Evolutionary conservation across 2,329 filamentous ascomycete species (phyloP), one percentile per base, ranked within the genome.

Genomic region (Penicillium psychrosexuale): DNA sequence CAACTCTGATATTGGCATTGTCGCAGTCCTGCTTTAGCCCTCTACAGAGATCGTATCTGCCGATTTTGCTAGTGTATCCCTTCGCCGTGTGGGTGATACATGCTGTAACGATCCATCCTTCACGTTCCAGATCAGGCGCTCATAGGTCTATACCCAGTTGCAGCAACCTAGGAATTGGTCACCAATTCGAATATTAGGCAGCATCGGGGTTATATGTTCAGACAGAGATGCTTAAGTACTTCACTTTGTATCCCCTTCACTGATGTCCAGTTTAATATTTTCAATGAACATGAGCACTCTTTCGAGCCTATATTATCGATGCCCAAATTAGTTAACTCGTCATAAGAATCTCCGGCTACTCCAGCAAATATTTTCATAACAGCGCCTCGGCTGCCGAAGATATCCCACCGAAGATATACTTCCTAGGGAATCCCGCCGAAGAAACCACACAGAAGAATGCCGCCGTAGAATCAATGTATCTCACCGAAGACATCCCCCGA

Each of bases 1-100:
- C 11, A 64, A 51, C 51, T 63, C 63, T 63, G 11, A 64, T 47
- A 19, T 64, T 63, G 56, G 63, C 61, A 28, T 64, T 64, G 7
- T 62, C 56, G 47, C 62, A 64, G 38, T 64, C 61, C 24, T 57
- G 51, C n/a, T 55, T 47, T 63, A 28, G 22, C 62, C 62, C 34
- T 60, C 31, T 7, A 45, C 33, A 11, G 50, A 52, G 5, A 61
- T 43, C 0, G 47, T 53, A 9, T 59, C 39, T 24, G 56, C 59
- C 8, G 56, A 22, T 24, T 62, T 47, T 24, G 46, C n/a, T 59
- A 22, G 61, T 64, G 17, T 50, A 64, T 31, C 59, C 61, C 45
- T 63, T 64, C 5, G 62, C 59, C 0, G 56, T 60, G 53, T 64
- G 62, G 24, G 61, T 64, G 17, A 59, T 61, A 8, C 5, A n/a